Base-by-base conservation (phyloP, 2,329 filamentous ascomycete species). In the Trichoderma pleuroti region DNA sequence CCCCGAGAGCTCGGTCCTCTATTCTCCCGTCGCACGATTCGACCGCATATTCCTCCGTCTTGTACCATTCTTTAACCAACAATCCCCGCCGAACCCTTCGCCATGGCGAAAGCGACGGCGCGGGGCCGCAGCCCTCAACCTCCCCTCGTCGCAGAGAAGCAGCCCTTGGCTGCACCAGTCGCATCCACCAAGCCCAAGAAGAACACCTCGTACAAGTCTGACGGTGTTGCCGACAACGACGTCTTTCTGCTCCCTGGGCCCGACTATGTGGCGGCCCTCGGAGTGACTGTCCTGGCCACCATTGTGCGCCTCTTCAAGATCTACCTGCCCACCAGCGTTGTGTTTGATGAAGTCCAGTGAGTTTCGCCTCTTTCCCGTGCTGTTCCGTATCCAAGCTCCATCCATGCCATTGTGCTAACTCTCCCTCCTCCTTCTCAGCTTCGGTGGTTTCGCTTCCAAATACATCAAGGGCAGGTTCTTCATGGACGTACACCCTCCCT, bases 401-500 rank as follows among this genome's bases (percentile, higher is more conserved):
- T 67, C 24, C 2, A 9, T 6, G 36, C 7, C 12, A n/a, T 26
- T 49, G 28, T 49, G 26, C 64, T 67, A 28, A 67, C 36, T 8
- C 18, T 8, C 18, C 18, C 34, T n/a, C 14, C 7, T 36, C 18
- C 16, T 28, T 26, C 24, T 10, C 78, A 97, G 94, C 83, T 99
- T 99, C 81, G 96, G 96, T 81, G 96, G 96, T 62, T 99, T 99
- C 80, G 96, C 96, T 74, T 93, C 92, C 76, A 99, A 99, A 83
- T 99, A 99, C 82, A 98, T 99, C 87, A 98, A 99, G 86, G 96
- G 96, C 78, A 92, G 88, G 80, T 99, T 99, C 88, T 99, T 99
- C 82, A 99, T 99, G 96, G 96, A 99, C 80, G 96, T 99, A n/a
- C 96, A 99, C 80, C 96, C 96, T 36, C 96, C 96, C 59, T 87